phyloP scores from a whole-genome alignment of 2,329 filamentous ascomycete species.

The Calcarisporium arbuscula region DNA sequence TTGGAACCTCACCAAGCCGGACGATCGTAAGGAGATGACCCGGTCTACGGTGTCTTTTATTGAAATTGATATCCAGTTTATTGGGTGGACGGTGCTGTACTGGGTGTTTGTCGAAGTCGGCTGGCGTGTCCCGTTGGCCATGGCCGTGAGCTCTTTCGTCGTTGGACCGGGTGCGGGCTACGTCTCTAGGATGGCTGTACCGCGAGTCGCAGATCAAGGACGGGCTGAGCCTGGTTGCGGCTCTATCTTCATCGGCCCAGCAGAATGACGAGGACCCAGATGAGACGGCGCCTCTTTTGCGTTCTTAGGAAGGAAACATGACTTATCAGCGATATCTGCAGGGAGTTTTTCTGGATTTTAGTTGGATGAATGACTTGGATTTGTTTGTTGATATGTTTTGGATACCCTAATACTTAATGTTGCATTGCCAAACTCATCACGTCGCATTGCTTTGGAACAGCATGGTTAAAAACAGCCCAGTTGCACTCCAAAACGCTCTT shows the following conservation, averaged over 20 bases:
- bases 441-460: too few species aligned
- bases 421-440: too few species aligned
- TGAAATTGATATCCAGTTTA: constrained; percentile 38
- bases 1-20: constrained; percentile 29
- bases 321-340: not conserved
- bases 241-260: too few species aligned
- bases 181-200: constrained; percentile 32
- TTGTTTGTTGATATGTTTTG: not conserved
- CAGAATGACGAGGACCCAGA: constrained; percentile 14
- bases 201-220: constrained; percentile 28
- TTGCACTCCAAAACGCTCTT: constrained; percentile 5
- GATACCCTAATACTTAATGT: not conserved
- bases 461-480: not conserved
- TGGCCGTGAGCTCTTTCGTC: constrained; percentile 20
- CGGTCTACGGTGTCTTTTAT: constrained; percentile 38
- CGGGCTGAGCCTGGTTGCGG: constrained; percentile 9
- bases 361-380: not conserved
- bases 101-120: constrained; percentile 48
- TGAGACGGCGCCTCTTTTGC: constrained; percentile 29
- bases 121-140: constrained; percentile 30
- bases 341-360: not conserved
- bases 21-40: constrained; percentile 46
- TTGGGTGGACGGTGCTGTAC: constrained; percentile 42
- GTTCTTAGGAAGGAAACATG: too few species aligned
- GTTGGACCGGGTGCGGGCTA: constrained; percentile 32